These are phyloP conservation scores for Luvunga scandens DNA, from an alignment of 345 rosid species.

Conservation along the genomic window DNA sequence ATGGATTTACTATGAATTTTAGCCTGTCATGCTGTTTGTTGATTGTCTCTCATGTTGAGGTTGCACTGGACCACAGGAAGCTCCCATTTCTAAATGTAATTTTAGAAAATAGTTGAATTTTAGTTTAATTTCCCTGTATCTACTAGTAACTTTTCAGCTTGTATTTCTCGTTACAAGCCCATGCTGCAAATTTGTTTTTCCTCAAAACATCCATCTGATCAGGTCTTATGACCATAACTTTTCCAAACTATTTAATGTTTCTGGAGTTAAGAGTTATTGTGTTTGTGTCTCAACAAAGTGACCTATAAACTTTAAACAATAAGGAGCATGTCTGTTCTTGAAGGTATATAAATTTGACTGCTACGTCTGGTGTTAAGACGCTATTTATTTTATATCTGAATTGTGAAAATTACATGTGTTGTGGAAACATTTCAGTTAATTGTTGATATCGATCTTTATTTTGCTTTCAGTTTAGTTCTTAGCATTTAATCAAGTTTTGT, in stretches of 20 bases:
- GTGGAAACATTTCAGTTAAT: neutral
- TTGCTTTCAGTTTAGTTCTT: conserved; percentile 10
- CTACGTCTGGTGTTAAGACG: neutral
- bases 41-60: no score
- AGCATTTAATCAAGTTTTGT: neutral
- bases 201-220: neutral
- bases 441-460: neutral
- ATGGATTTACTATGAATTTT: neutral
- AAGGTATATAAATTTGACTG: neutral
- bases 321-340: neutral
- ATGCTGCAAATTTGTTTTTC: neutral
- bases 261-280: neutral
- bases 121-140: neutral
- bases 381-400: neutral
- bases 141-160: neutral
- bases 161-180: no score
- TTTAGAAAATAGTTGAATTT: neutral
- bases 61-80: neutral
- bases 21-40: no score
- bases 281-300: neutral
- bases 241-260: neutral
- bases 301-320: neutral
- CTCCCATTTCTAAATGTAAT: neutral
- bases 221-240: neutral
- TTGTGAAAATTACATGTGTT: conserved; percentile 3